Evolutionary conservation across 1,284 basidiomycete genomes (phyloP).

Genomic region (Psilocybe mexicana): DNA sequence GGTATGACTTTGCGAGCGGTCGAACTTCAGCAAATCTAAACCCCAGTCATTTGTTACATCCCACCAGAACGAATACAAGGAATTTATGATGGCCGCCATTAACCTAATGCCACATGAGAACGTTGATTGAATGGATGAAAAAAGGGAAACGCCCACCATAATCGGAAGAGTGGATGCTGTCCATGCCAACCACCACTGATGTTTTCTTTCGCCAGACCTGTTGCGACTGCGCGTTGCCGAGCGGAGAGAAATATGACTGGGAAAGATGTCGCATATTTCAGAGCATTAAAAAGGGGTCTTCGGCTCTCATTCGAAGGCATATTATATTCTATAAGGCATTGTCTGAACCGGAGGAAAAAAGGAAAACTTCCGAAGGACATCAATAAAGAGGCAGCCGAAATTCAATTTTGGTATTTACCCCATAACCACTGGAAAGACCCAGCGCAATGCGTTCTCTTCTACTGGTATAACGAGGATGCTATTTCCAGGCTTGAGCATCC

Average conservation of each 20-base stretch:
- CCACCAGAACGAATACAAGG: slow-evolving; percentile 98
- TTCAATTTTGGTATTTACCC: slow-evolving; percentile 53
- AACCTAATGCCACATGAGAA: slow-evolving; percentile 55
- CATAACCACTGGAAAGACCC: slow-evolving; percentile 83
- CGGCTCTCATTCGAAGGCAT: slow-evolving; percentile 65
- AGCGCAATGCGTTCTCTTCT: slow-evolving; percentile 64
- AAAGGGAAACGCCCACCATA: slow-evolving; percentile 62
- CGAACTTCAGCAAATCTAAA: slow-evolving; percentile 67
- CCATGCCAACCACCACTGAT: slow-evolving; percentile 65
- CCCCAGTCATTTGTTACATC: slow-evolving; percentile 99
- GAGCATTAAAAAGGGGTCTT: slow-evolving; percentile 87
- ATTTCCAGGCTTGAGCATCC: slow-evolving; percentile 78
- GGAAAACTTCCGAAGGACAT: slow-evolving; percentile 65
- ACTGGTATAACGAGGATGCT: slow-evolving; percentile 67
- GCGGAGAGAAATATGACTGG: slow-evolving; percentile 97
- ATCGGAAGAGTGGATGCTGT: slow-evolving; percentile 75
- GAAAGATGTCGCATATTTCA: slow-evolving; percentile 97
- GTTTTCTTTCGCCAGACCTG: slow-evolving; percentile 52
- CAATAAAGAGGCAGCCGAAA: background rate
- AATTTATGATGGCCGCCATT: slow-evolving; percentile 84
- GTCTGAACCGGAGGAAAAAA: slow-evolving; percentile 88
- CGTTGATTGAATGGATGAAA: background rate
- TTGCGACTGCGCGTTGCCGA: slow-evolving; percentile 71
- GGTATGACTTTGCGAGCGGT: slow-evolving; percentile 25
- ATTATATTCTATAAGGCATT: slow-evolving; percentile 89